Evolutionary conservation across 805 yeast genomes (phyloP), one percentile per base, ranked within the genome.

Genomic region (Kuraishia ogatae): DNA sequence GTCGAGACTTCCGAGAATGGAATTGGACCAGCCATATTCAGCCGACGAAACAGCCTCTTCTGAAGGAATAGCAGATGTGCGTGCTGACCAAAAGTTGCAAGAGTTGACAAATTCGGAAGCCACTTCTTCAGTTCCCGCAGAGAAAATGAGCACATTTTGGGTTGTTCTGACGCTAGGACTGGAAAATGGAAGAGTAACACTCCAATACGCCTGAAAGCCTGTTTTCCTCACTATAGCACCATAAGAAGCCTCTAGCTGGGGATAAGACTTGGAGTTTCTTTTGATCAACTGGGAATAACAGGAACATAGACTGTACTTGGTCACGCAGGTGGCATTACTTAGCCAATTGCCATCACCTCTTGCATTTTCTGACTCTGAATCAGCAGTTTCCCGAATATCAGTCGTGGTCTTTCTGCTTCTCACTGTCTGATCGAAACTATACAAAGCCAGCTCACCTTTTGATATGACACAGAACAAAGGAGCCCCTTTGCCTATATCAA

Each of bases 81-180:
- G 79, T 1, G 93, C 88, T 1, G 96, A 89, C 97, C 97, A 91
- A 66, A 88, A 91, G 67, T 90, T 91, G 69, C 94, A 84, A 4
- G 93, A 82, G 60, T 85, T 80, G 19, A 87, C 82, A 67, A 81
- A 89, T 63, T 83, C 87, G 49, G 72, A 70, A 0, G 96, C 94
- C 56, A 81, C 80, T 60, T 84, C 87, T 23, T 72, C 65, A 15
- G 89, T 82, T 11, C 85, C 85, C 0, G 90, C 83, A 67, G 81
- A 83, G 66, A 87, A 86, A 29, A 82, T 71, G 19, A 87, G 71
- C 57, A 71, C 63, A 2, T 72, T 74, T 58, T 72, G 59, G 15
- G 55, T 55, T 22, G 60, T 51, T n/a, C 58, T 54, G 20, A 58
- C 58, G 21, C 60, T 61, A 46, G 70, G 64, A 46, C 74, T 69